These are phyloP conservation scores for Plasmodium chabaudi DNA, from an alignment of 169 alveolate species.

Conservation along the genomic window DNA sequence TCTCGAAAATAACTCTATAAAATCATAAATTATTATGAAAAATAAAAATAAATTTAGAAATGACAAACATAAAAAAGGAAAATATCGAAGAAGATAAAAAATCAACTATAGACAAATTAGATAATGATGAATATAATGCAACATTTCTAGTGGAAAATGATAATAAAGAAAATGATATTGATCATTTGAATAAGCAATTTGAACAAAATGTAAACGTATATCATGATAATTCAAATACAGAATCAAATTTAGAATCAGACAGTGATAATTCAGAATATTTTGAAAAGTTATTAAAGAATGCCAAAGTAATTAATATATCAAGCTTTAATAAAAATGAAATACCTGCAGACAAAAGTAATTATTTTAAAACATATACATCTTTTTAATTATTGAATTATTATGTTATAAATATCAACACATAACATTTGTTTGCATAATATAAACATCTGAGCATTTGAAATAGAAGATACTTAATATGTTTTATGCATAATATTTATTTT, in stretches of 20 bases:
- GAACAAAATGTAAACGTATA: constrained; percentile 15
- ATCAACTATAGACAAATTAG: constrained; percentile 25
- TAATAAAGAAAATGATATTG: constrained; percentile 32
- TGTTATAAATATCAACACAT: too few relatives aligned
- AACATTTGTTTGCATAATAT: too few relatives aligned
- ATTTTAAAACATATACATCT: background rate
- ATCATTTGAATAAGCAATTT: constrained; percentile 16
- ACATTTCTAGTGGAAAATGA: constrained; percentile 57
- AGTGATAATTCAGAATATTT: constrained; percentile 75
- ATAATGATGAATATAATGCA: constrained; percentile 68
- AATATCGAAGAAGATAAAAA: constrained; percentile 23
- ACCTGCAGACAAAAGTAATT: constrained; percentile 49
- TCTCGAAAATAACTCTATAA: constrained; percentile 19
- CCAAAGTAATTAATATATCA: constrained; percentile 66
- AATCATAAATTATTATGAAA: constrained; percentile 9
- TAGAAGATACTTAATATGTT: background rate
- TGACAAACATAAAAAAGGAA: constrained; percentile 31
- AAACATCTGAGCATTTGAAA: too few relatives aligned
- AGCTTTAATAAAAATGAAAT: constrained; percentile 62
- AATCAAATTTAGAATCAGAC: constrained; percentile 73
- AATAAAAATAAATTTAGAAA: constrained; percentile 24
- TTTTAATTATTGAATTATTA: constrained; percentile 7
- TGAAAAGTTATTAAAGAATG: constrained; percentile 74
- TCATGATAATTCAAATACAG: constrained; percentile 45
- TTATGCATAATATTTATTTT: constrained; percentile 17